These are phyloP conservation scores for Mycena epipterygia DNA, from an alignment of 768 basidiomycete genomes.

Conservation along the genomic window DNA sequence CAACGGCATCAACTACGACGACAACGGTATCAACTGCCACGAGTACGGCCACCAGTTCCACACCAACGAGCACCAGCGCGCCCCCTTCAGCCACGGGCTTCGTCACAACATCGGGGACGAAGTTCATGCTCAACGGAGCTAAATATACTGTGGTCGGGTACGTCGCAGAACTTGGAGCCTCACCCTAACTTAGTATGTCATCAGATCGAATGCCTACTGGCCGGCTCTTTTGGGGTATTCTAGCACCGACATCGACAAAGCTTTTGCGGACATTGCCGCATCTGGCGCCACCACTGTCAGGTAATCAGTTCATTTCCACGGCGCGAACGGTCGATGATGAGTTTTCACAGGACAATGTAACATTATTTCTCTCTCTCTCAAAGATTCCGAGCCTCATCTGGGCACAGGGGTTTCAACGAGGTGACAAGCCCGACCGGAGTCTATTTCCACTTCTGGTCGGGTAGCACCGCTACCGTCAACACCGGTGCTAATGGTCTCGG, in stretches of 20 bases:
- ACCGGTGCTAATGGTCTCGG: slow-evolving; percentile 2
- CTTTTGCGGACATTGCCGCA: slow-evolving; percentile 64
- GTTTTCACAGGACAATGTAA: no score
- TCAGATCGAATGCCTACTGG: slow-evolving; percentile 69
- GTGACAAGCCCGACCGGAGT: not conserved
- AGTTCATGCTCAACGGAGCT: slow-evolving; percentile 2
- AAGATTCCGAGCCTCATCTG: no score
- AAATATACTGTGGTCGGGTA: not conserved
- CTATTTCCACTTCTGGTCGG: slow-evolving; percentile 3
- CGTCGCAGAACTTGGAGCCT: no score
- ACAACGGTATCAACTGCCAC: slow-evolving; percentile 30
- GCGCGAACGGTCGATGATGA: not conserved
- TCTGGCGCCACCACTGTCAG: slow-evolving; percentile 64
- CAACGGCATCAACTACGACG: slow-evolving; percentile 32
- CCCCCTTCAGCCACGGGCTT: not conserved
- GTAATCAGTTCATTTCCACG: slow-evolving; percentile 53
- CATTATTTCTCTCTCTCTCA: no score
- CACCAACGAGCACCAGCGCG: not conserved
- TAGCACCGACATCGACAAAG: slow-evolving; percentile 61
- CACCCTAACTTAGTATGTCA: no score
- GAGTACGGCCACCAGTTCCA: not conserved
- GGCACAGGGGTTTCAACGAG: slow-evolving; percentile 11
- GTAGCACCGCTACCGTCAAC: slow-evolving; percentile 3
- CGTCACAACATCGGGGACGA: slow-evolving; percentile 3
- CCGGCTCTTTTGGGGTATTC: slow-evolving; percentile 62